Percentiles rank a stretch among this genome's conserved stretches.
These are phyloP conservation scores for Fraxinus anomala DNA, from an alignment of 257 asterid species.

Conservation along the genomic window DNA sequence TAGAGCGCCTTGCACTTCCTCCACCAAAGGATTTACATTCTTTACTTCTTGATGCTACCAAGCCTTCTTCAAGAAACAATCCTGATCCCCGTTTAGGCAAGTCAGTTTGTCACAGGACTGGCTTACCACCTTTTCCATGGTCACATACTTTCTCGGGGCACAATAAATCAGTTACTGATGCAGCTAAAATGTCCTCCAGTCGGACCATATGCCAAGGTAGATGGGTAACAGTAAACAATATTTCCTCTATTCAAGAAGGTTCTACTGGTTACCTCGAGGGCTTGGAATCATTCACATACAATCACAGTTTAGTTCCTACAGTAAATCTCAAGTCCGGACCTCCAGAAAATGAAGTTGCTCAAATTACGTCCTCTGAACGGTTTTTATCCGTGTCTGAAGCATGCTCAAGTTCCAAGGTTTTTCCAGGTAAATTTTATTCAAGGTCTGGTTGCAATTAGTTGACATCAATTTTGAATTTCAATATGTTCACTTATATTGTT, in stretches of 20 bases:
- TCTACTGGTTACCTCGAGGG: slow-evolving; percentile 48
- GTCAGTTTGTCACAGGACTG: slow-evolving; percentile 53
- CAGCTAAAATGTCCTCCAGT: slow-evolving; percentile 58
- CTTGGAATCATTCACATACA: slow-evolving; percentile 64
- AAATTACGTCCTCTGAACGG: slow-evolving; percentile 35
- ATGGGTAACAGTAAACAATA: slow-evolving; percentile 70
- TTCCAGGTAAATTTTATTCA: slow-evolving; percentile 58
- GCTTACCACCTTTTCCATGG: slow-evolving; percentile 95
- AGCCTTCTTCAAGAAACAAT: slow-evolving; percentile 54
- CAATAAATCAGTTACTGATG: slow-evolving; percentile 65
- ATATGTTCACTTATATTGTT: background rate
- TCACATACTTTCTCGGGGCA: slow-evolving; percentile 71
- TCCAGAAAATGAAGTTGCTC: slow-evolving; percentile 38
- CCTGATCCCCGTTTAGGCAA: slow-evolving; percentile 69
- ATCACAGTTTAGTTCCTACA: slow-evolving; percentile 71
- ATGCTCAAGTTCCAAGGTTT: slow-evolving; percentile 49
- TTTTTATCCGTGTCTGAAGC: slow-evolving; percentile 42
- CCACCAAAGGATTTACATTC: slow-evolving; percentile 76
- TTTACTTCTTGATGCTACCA: slow-evolving; percentile 71
- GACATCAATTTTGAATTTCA: background rate
- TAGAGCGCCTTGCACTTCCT: slow-evolving; percentile 77
- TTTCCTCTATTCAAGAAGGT: slow-evolving; percentile 41
- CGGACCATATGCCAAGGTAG: slow-evolving; percentile 75
- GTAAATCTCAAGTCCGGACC: slow-evolving; percentile 29
- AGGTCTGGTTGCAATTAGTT: slow-evolving; percentile 15